These are phyloP conservation scores for Pyrenochaeta sp. DNA, from an alignment of 2,329 filamentous ascomycete species.

Conservation along the genomic window DNA sequence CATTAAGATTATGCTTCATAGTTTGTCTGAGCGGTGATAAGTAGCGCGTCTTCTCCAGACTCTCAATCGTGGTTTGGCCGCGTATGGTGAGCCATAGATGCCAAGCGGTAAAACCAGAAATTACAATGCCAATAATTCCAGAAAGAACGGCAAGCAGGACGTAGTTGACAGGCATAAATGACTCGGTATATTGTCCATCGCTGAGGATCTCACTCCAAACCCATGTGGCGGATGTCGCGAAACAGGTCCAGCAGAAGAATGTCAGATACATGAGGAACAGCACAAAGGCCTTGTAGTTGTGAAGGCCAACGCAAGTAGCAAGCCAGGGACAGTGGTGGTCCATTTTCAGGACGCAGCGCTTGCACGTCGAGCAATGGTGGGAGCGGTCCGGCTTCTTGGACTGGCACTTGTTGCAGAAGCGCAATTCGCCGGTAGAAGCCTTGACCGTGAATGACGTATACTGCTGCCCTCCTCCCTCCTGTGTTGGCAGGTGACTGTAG, in stretches of 20 bases:
- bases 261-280: constrained; percentile 91
- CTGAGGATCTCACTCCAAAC: constrained; percentile 83
- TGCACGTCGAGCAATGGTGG: constrained; percentile 96
- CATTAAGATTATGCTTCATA: constrained; percentile 69
- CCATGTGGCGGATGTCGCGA: constrained; percentile 80
- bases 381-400: constrained; percentile 92
- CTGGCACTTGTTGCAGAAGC: constrained; percentile 98
- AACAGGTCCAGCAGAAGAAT: constrained; percentile 83
- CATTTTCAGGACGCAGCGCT: constrained; percentile 97
- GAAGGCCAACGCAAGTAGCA: constrained; percentile 90
- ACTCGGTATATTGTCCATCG: constrained; percentile 75
- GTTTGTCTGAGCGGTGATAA: constrained; percentile 78
- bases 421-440: constrained; percentile 77
- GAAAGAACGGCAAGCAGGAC: constrained; percentile 86
- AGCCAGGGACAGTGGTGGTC: constrained; percentile 99
- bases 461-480: constrained; percentile 61
- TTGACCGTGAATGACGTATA: constrained; percentile 89
- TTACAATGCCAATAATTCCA: constrained; percentile 89
- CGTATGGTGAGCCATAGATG: constrained; percentile 82
- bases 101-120: constrained; percentile 90
- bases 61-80: constrained; percentile 95
- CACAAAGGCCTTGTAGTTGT: constrained; percentile 95
- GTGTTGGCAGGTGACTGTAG: constrained; percentile 84
- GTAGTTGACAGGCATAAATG: constrained; percentile 86
- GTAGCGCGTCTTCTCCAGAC: constrained; percentile 94